These are phyloP conservation scores for Dalechampia spathulata DNA, from an alignment of 441 rosid genomes.

Conservation along the genomic window DNA sequence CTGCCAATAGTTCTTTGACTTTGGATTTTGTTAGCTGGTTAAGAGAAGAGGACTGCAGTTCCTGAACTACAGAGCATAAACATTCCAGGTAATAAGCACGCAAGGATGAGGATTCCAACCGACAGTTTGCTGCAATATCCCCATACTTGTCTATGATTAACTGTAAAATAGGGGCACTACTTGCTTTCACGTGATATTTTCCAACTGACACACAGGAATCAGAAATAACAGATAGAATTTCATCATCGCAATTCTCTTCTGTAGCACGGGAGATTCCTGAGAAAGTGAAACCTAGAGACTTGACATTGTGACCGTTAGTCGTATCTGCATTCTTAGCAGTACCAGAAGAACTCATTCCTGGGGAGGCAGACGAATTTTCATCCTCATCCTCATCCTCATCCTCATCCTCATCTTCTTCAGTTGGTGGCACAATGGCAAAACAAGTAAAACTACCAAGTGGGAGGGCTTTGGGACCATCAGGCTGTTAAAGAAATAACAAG, in stretches of 20 bases:
- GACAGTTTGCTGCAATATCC: slow-evolving; percentile 58
- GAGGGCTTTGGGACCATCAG: slow-evolving; percentile 24
- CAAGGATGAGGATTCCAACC: slow-evolving; percentile 54
- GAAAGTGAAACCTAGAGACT: slow-evolving; percentile 29
- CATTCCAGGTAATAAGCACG: slow-evolving; percentile 57
- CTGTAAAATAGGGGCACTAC: slow-evolving; percentile 31
- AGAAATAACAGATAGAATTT: slow-evolving; percentile 42
- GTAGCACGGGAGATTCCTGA: slow-evolving; percentile 29
- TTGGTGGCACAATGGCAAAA: slow-evolving; percentile 18
- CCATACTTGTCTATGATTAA: slow-evolving; percentile 50
- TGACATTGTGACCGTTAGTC: slow-evolving; percentile 7
- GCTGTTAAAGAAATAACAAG: slow-evolving; percentile 19
- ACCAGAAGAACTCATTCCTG: neutral
- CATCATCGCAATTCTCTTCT: slow-evolving; percentile 39
- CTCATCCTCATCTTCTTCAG: slow-evolving; percentile 16
- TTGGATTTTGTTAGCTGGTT: slow-evolving; percentile 42
- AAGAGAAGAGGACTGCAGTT: slow-evolving; percentile 41
- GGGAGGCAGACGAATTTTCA: slow-evolving; percentile 13
- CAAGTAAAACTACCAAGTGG: slow-evolving; percentile 17
- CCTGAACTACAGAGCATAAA: slow-evolving; percentile 58
- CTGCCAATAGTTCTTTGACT: slow-evolving; percentile 54
- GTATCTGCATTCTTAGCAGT: neutral
- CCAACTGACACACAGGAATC: slow-evolving; percentile 61
- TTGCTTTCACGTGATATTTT: slow-evolving; percentile 47
- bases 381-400: no score